phyloP scores from a whole-genome alignment of 305 asterid genomes.

The Fraxinus albicans region DNA sequence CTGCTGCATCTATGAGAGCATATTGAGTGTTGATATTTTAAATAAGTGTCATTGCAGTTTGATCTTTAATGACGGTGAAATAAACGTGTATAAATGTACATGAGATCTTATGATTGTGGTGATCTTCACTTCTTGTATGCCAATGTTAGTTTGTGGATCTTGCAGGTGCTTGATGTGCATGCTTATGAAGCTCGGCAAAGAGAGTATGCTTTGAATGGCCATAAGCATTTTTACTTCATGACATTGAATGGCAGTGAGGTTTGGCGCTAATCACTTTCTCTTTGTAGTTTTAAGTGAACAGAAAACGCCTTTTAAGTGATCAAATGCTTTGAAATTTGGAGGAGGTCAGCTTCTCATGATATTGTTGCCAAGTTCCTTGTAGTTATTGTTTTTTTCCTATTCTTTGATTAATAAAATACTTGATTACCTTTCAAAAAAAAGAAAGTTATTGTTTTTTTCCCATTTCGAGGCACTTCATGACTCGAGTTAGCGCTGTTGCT shows the following conservation, averaged over 20 bases:
- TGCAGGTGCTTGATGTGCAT: conserved; percentile 82
- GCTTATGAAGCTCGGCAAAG: conserved; percentile 79
- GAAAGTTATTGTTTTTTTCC: too few species aligned
- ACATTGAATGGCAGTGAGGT: conserved; percentile 95
- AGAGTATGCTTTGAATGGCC: conserved; percentile 85
- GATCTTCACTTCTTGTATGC: conserved; percentile 22
- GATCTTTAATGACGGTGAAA: conserved; percentile 3
- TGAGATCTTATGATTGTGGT: neutral
- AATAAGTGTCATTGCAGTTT: conserved; percentile 11
- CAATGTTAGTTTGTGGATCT: conserved; percentile 30
- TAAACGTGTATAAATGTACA: neutral
- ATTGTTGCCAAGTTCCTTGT: conserved; percentile 1
- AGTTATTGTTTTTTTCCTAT: neutral
- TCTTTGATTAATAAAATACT: too few species aligned
- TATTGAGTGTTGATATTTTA: neutral
- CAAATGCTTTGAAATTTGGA: conserved; percentile 7
- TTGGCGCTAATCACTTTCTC: conserved; percentile 25
- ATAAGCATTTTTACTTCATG: conserved; percentile 95
- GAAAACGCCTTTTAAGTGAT: conserved; percentile 9
- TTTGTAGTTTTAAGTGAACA: conserved; percentile 18
- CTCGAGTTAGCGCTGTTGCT: conserved; percentile 3
- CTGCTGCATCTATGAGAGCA: neutral
- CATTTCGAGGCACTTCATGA: neutral
- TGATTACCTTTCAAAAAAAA: too few species aligned
- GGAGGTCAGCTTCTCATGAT: conserved; percentile 6